Base-by-base conservation (phyloP, 768 basidiomycete genomes). In the Leucocoprinus sp. region DNA sequence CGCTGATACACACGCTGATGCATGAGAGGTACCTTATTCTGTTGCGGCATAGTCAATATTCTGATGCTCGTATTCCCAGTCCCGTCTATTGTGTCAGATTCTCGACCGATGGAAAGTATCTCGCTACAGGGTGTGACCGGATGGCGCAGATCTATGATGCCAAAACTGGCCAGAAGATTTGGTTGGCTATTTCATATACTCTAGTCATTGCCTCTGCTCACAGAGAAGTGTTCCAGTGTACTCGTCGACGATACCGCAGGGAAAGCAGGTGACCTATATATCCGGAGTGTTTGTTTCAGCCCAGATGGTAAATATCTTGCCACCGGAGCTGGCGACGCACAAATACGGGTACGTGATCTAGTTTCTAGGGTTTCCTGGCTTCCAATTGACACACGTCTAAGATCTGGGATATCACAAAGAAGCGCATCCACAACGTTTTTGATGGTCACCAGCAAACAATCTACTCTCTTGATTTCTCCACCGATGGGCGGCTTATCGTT, bases 131-230 rank as follows among this genome's bases (percentile, higher is more conserved):
- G 12, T 95, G 89, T 64, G 95, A 96, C 62, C 72, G 88, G 18
- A 89, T 87, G 0, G 92, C 93, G 15, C 95, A 96, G 62, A 92
- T 99, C 48, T 98, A 88, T 59, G 92, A 97, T 61, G 86, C 85
- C 27, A 85, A 87, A 65, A 87, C 91, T 1, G 95, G 95, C 0
- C 60, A 56, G 8, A 90, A 89, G 64, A 86, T 81, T 15, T 89
- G 86, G 93, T 93, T 55, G 50, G 84, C 57, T 43, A 17, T 40
- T 23, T 46, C 14, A 24, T 21, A 46, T 39, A 50, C 29, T 43
- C 26, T 34, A 42, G 21, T 37, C 23, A 18, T 9, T 22, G 0
- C 28, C 2, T 27, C 15, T 17, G 4, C 15, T 12, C 17, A 27
- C 17, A 28, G 35, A 23, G 18, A 31, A 12, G 24, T 8, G 19